A percentile compares a stretch with the other conserved stretches of the same genome.
These are phyloP conservation scores for Hyaloperonospora brassicae DNA, from an alignment of 352 stramenopile species.

Conservation along the genomic window DNA sequence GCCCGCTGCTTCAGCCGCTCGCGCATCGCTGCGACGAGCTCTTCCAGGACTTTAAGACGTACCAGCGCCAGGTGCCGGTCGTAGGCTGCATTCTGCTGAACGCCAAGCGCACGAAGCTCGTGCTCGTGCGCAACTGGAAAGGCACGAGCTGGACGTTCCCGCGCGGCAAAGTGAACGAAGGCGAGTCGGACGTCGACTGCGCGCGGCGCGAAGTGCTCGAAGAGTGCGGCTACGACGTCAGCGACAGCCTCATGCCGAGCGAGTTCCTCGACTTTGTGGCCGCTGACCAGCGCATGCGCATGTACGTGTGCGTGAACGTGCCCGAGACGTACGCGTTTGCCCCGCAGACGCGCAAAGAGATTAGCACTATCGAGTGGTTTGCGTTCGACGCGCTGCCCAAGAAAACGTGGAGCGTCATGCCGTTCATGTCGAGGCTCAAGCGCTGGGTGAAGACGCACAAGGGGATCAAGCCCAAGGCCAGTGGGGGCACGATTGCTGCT, in stretches of 20 bases:
- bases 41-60: conserved; percentile 91
- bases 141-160: conserved; percentile 89
- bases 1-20: conserved; percentile 75
- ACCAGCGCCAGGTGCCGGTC: conserved; percentile 91
- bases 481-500: conserved; percentile 23
- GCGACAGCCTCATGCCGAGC: conserved; percentile 63
- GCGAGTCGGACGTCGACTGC: conserved; percentile 82
- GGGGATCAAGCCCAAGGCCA: conserved; percentile 40
- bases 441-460: conserved; percentile 86
- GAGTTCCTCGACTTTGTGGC: conserved; percentile 82
- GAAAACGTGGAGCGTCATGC: conserved; percentile 91
- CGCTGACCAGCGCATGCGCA: conserved; percentile 86
- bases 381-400: conserved; percentile 84
- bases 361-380: conserved; percentile 90
- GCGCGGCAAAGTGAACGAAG: conserved; percentile 90
- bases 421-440: conserved; percentile 86
- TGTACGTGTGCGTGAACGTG: conserved; percentile 89
- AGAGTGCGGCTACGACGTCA: conserved; percentile 88
- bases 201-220: conserved; percentile 88
- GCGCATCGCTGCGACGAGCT: conserved; percentile 86
- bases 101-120: conserved; percentile 67
- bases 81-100: conserved; percentile 93
- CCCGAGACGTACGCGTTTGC: conserved; percentile 89
- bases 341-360: conserved; percentile 92
- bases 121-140: conserved; percentile 89